Evolutionary conservation across 371 early-diverging fungal species (phyloP).

Genomic region (Mortierella sp.): DNA sequence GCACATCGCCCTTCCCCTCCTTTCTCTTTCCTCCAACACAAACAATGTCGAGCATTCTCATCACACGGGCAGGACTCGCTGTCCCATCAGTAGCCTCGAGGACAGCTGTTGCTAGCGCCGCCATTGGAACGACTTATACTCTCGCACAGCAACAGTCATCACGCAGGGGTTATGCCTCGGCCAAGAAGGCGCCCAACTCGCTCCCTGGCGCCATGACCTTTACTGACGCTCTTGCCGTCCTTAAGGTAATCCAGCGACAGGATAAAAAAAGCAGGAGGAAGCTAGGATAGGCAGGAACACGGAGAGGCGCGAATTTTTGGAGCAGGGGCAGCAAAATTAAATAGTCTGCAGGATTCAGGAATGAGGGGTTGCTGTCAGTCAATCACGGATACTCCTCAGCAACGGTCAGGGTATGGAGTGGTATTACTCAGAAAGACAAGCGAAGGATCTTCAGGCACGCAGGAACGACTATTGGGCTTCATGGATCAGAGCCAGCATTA

Average conservation of each 20-base stretch:
- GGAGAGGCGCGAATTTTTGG: too few species aligned
- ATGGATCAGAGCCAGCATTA: neutral
- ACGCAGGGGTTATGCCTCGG: conserved; percentile 43
- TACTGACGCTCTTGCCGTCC: conserved; percentile 47
- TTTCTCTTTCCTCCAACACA: neutral
- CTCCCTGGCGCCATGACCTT: conserved; percentile 57
- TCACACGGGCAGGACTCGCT: conserved; percentile 23
- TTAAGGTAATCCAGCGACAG: conserved; percentile 31
- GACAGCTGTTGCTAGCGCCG: conserved; percentile 19
- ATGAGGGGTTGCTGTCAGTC: too few species aligned
- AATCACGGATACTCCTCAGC: too few species aligned
- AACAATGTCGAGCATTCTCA: conserved; percentile 32
- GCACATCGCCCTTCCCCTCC: neutral
- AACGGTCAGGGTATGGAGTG: too few species aligned
- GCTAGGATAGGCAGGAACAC: neutral
- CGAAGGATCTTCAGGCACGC: too few species aligned
- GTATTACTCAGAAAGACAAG: too few species aligned
- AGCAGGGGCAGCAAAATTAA: too few species aligned
- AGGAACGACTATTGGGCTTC: too few species aligned
- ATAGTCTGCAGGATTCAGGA: too few species aligned
- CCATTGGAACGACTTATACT: conserved; percentile 17
- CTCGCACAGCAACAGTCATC: conserved; percentile 3
- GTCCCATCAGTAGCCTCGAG: conserved; percentile 18
- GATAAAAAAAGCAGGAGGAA: neutral
- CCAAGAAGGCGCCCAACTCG: conserved; percentile 37